phyloP scores from a whole-genome alignment of 176 grass and related monocot genomes.

The Ensete glaucum region DNA sequence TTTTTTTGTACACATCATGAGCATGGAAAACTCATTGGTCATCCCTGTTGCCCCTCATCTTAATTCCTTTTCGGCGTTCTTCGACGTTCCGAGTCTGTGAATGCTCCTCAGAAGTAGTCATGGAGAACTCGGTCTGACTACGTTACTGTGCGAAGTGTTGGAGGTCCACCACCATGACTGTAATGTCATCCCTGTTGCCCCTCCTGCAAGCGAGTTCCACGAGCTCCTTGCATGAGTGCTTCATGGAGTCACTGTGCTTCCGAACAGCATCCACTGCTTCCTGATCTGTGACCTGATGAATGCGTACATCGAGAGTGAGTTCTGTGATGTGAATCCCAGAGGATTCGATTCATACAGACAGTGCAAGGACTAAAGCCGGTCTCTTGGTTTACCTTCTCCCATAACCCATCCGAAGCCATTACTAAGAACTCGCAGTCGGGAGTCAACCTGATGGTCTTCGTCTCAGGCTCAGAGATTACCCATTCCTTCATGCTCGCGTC shows the following conservation, averaged over 20 bases:
- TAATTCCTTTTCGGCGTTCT: too few relatives aligned
- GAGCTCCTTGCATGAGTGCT: conserved; percentile 37
- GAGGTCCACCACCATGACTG: conserved; percentile 73
- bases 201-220: conserved; percentile 40
- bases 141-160: conserved; percentile 25
- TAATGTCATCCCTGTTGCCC: conserved; percentile 72
- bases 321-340: background rate
- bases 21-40: too few relatives aligned
- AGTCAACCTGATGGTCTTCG: conserved; percentile 24
- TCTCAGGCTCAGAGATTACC: conserved; percentile 62
- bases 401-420: conserved; percentile 71
- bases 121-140: background rate
- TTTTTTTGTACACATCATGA: too few relatives aligned
- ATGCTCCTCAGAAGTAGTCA: too few relatives aligned
- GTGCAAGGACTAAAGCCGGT: background rate
- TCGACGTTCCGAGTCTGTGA: too few relatives aligned
- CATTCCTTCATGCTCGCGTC: conserved; percentile 60
- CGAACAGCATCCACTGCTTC: conserved; percentile 59
- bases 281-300: conserved; percentile 45
- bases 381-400: conserved; percentile 42
- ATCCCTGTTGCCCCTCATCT: too few relatives aligned
- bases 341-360: background rate
- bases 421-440: conserved; percentile 38
- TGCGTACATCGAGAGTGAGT: background rate
- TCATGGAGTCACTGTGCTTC: conserved; percentile 8